Evolutionary conservation across 345 rosid genomes (phyloP).

Genomic region (Euclidium syriacum): DNA sequence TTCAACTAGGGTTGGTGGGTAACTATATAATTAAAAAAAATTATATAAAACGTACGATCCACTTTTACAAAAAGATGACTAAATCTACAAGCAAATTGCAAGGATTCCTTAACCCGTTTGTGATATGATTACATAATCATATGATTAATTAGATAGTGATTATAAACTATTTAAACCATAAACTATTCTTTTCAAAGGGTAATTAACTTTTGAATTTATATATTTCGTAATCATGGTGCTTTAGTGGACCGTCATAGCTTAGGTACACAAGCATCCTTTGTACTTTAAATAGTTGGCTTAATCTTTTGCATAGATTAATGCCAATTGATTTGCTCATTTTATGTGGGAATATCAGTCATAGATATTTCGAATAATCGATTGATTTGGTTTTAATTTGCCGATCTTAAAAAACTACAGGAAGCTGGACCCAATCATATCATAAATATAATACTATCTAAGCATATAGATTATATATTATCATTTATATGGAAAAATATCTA

Average conservation of each 20-base stretch:
- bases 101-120: slow-evolving; percentile 19
- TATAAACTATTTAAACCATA: slow-evolving; percentile 8
- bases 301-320: slow-evolving; percentile 13
- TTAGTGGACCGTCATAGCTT: slow-evolving; percentile 30
- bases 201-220: not conserved
- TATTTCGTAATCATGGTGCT: not conserved
- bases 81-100: slow-evolving; percentile 16
- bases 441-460: not conserved
- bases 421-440: slow-evolving; percentile 1
- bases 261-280: slow-evolving; percentile 27
- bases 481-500: not conserved
- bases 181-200: slow-evolving; percentile 8
- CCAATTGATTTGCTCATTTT: slow-evolving; percentile 8
- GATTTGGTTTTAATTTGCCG: slow-evolving; percentile 9
- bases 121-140: slow-evolving; percentile 25
- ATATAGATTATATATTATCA: not conserved
- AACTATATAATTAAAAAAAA: slow-evolving; percentile 1
- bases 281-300: slow-evolving; percentile 16
- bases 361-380: slow-evolving; percentile 23
- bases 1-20: not conserved
- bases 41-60: not conserved
- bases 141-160: slow-evolving; percentile 24
- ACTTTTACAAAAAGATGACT: slow-evolving; percentile 13
- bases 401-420: not conserved
- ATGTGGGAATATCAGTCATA: slow-evolving; percentile 5